phyloP scores from a whole-genome alignment of 257 asterid species.

The Scutellaria minor region DNA sequence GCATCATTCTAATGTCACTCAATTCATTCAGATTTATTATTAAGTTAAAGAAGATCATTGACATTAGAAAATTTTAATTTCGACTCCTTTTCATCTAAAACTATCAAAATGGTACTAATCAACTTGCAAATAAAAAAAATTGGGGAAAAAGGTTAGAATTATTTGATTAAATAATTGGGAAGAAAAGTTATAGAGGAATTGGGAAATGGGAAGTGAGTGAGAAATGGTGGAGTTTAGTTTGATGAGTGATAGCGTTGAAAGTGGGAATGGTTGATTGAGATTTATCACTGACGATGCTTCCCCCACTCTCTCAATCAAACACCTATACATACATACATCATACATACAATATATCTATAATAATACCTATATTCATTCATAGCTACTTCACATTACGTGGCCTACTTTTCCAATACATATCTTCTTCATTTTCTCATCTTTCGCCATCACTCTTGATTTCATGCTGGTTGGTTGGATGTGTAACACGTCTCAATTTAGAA shows the following conservation, averaged over 20 bases:
- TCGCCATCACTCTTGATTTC: neutral
- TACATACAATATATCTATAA: no score
- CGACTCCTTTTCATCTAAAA: no score
- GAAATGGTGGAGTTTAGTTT: constrained; percentile 21
- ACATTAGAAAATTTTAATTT: no score
- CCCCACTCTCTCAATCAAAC: constrained; percentile 26
- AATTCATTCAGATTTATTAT: no score
- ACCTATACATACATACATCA: neutral
- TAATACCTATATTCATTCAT: no score
- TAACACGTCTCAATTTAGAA: no score
- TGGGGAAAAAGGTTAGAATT: neutral
- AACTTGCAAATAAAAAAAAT: neutral
- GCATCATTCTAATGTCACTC: no score
- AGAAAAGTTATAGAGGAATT: neutral
- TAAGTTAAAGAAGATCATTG: no score
- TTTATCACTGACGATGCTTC: constrained; percentile 38
- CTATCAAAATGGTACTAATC: no score
- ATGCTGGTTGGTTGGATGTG: no score
- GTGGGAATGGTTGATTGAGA: constrained; percentile 42
- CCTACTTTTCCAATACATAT: constrained; percentile 26
- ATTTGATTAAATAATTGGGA: neutral
- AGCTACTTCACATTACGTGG: constrained; percentile 26
- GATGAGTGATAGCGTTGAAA: constrained; percentile 38
- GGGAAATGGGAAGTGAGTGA: neutral
- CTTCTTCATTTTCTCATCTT: constrained; percentile 7